These are phyloP conservation scores for Tylopilus felleus DNA, from an alignment of 768 basidiomycete species.

Conservation along the genomic window DNA sequence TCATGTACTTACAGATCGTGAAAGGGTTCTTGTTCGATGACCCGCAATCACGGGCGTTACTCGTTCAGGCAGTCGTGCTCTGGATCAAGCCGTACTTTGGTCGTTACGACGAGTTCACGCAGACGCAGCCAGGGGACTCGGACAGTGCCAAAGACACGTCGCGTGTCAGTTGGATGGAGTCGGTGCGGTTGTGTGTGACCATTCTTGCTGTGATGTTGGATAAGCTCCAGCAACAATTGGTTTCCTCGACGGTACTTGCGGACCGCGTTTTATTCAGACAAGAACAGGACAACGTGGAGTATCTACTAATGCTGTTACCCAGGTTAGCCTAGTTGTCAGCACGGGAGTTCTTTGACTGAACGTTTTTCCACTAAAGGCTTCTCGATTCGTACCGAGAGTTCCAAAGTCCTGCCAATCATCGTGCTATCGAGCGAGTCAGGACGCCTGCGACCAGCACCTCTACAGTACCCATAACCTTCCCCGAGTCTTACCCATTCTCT, in stretches of 20 bases:
- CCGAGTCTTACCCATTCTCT: conserved; percentile 91
- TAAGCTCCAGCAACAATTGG: conserved; percentile 78
- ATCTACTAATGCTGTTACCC: conserved; percentile 76
- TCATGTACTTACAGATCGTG: conserved; percentile 90
- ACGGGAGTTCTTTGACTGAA: conserved; percentile 1
- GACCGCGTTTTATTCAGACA: conserved; percentile 63
- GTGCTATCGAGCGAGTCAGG: conserved; percentile 66
- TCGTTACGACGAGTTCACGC: conserved; percentile 77
- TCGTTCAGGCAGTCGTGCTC: conserved; percentile 83
- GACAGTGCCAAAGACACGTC: conserved; percentile 67
- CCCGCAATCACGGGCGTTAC: conserved; percentile 66
- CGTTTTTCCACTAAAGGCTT: conserved; percentile 45
- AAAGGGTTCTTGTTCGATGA: conserved; percentile 87
- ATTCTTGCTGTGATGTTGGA: conserved; percentile 88
- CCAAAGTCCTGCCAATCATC: conserved; percentile 60
- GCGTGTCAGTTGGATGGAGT: conserved; percentile 87
- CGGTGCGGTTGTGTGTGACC: conserved; percentile 83
- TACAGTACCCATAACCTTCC: conserved; percentile 76
- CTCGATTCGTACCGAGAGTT: conserved; percentile 88
- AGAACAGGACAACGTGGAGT: conserved; percentile 93
- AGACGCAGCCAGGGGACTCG: conserved; percentile 60
- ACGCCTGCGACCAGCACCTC: conserved; percentile 57
- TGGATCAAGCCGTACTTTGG: conserved; percentile 98
- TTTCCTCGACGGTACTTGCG: conserved; percentile 57
- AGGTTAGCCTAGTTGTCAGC: conserved; percentile 46